Base-by-base conservation (phyloP, 2,329 filamentous ascomycete genomes). In the Leptosphaerulina australis region DNA sequence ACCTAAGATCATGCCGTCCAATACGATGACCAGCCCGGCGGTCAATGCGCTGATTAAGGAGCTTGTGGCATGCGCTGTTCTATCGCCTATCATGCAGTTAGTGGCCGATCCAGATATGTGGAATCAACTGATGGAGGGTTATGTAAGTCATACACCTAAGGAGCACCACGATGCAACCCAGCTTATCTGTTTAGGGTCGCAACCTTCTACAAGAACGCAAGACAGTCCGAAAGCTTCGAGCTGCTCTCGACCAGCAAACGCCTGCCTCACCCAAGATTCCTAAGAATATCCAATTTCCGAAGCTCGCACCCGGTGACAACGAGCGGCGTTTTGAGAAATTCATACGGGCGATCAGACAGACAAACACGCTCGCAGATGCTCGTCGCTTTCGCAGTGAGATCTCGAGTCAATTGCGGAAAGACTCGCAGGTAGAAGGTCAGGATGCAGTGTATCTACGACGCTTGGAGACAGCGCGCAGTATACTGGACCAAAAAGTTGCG, bases 301-400 rank as follows among this genome's bases (percentile, higher is more conserved):
- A 90, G 36, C 77, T 99, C n/a, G 75, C 80, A 1, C 86, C 91
- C 0, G 84, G 87, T 44, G 94, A 97, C 64, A 92, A 88, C 61
- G 94, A 99, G 73, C 83, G 93, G 53, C 91, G 88, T 44, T 99
- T 97, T 71, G 94, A 99, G 72, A 88, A 91, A 56, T 97, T 97
- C 71, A 90, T 99, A 53, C 85, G 93, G 58, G 87, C 88, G 5
- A 94, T 97, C 62, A 81, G 92, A 54, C 90, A 92, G 67, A 88
- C 93, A 61, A 91, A 89, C 65, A 96, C 95, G 56, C 77, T 99
- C 5, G 96, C 93, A 21, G 94, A 99, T 74, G 93, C 93, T 25
- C 86, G 94, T 30, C 84, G 93, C 8, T 95, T 97, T 69, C 85
- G 94, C 58, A 97, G 90, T 68, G 91, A 97, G 67, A 86, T 99